Base-by-base conservation (phyloP, 2,329 filamentous ascomycete species). In the Cercospora sp. region DNA sequence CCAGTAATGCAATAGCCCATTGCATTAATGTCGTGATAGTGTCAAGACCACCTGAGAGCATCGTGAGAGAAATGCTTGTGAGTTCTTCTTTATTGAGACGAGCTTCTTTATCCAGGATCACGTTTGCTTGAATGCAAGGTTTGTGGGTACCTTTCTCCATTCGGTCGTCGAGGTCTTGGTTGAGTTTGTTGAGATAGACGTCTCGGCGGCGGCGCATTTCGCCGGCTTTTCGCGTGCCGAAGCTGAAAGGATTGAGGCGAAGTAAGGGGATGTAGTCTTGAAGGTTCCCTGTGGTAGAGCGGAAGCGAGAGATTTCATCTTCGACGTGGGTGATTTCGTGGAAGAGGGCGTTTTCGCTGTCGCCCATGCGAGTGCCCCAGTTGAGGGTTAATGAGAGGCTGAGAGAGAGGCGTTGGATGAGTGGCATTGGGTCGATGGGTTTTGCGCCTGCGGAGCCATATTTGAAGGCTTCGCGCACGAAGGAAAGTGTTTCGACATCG, bases 71-170 rank as follows among this genome's bases (percentile, higher is more conserved):
- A 72, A 90, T 90, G 0, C 86, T 88, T 0, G 84, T 89, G 40
- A 90, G 81, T 71, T 91, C 89, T 60, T 86, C 87, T 45, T 84
- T 82, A 77, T 86, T 89, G 16, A 90, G 79, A 69, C 86, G 87
- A 0, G 87, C 85, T 42, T 90, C 88, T 71, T 87, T 84, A 71
- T 90, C 88, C 58, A 85, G 79, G 68, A 90, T 89, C 33, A 90
- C 84, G 69, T 90, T 90, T 3, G 87, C 88, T 69, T 90, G 88
- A 53, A 90, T 90, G 73, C 89, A 90, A 0, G 88, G 87, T 71
- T 85, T 84, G 74, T 90, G 84, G 0, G 81, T 87, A 0, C 87
- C 87, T 55, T 86, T 85, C 60, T 83, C 83, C 80, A 90, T 89
- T 0, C 86, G 82, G 23, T 87, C 83, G 66, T 89, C 87, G 6